These are phyloP conservation scores for Cucumis sativus DNA, from an alignment of 306 rosid species.

Conservation along the genomic window Cucumber_9930_V3 NC_026660.2:24973001-24973500, in stretches of 20 bases:
- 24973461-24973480: constrained; percentile 4
- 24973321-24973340: background rate
- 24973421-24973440: background rate
- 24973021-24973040: background rate
- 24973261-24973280: background rate
- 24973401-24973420: background rate
- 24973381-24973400: constrained; percentile 2
- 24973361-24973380: background rate
- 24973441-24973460: background rate
- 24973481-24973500: background rate
- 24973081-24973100: background rate
- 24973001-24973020: background rate
- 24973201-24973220: too few relatives aligned
- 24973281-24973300: background rate
- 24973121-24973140: too few relatives aligned
- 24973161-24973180: too few relatives aligned
- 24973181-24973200: too few relatives aligned
- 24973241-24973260: background rate
- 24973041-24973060: background rate
- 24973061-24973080: background rate
- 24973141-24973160: too few relatives aligned
- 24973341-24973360: background rate
- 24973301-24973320: background rate
- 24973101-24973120: too few relatives aligned
- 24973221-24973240: too few relatives aligned